Percentiles rank a stretch among this genome's conserved stretches.
Conservation (phyloP, 306 rosid genomes). For the Inga laurina region DNA sequence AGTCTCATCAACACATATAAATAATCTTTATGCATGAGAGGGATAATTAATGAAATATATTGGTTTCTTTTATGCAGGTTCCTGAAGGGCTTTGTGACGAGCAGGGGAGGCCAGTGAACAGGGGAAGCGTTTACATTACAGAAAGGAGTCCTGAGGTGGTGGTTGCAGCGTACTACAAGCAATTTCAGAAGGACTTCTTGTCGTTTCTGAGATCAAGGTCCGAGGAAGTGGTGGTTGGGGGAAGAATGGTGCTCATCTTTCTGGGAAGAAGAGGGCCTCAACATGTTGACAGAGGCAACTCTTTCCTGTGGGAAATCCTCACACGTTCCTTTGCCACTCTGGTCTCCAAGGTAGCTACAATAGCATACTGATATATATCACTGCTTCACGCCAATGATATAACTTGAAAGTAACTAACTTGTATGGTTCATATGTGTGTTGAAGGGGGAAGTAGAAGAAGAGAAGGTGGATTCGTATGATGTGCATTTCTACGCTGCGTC, state of each 20-base stretch:
- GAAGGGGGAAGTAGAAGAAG: conserved; percentile 72
- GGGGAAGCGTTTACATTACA: conserved; percentile 68
- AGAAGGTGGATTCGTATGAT: conserved; percentile 76
- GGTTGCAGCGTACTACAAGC: conserved; percentile 63
- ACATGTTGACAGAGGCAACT: conserved; percentile 85
- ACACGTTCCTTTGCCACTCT: conserved; percentile 57
- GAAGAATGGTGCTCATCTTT: conserved; percentile 77
- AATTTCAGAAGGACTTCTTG: conserved; percentile 72
- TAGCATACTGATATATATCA: too few relatives aligned
- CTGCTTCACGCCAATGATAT: too few relatives aligned
- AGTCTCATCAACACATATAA: not conserved
- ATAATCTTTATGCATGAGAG: not conserved
- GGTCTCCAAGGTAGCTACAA: conserved; percentile 60
- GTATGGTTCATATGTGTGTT: not conserved
- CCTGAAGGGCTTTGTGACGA: conserved; percentile 64
- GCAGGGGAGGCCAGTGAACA: conserved; percentile 61
- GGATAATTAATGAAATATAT: not conserved
- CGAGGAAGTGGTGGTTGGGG: conserved; percentile 68
- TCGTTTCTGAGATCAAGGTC: conserved; percentile 68
- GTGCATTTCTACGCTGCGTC: conserved; percentile 95
- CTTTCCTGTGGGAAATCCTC: conserved; percentile 82
- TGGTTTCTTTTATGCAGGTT: conserved; percentile 48
- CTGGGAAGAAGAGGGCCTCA: conserved; percentile 68
- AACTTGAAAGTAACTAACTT: too few relatives aligned
- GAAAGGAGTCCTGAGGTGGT: conserved; percentile 66